phyloP scores from a whole-genome alignment of 768 basidiomycete species.

The Cystofilobasidium macerans region DNA sequence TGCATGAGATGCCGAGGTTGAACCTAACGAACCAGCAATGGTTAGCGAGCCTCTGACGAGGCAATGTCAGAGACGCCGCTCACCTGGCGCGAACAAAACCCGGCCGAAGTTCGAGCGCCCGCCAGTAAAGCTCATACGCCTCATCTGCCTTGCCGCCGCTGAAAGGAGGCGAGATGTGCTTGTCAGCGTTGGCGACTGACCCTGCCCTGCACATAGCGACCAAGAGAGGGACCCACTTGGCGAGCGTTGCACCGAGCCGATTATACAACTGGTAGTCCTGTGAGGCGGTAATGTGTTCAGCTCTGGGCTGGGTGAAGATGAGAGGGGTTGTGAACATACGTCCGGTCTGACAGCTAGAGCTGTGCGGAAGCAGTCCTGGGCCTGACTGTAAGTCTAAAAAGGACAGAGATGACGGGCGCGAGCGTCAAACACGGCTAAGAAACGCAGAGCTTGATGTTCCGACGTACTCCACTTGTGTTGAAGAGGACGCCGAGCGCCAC shows the following conservation, averaged over 20 bases:
- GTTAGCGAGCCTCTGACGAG: not conserved
- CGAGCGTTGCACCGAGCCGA: constrained; percentile 85
- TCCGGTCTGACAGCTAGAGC: constrained; percentile 79
- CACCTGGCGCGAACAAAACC: constrained; percentile 76
- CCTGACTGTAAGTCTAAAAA: constrained; percentile 74
- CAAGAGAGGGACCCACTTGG: constrained; percentile 44
- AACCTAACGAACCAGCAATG: constrained; percentile 47
- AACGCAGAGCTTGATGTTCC: constrained; percentile 15
- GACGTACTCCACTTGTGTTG: constrained; percentile 72
- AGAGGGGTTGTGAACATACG: constrained; percentile 42
- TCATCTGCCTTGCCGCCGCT: constrained; percentile 55
- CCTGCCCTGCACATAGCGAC: not conserved
- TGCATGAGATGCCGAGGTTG: constrained; percentile 85
- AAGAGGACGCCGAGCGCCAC: constrained; percentile 85
- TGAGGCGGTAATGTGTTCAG: not conserved
- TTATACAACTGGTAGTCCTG: constrained; percentile 91
- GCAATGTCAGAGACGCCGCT: not conserved
- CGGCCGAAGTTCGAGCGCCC: constrained; percentile 76
- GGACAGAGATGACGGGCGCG: not conserved
- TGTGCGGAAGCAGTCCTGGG: constrained; percentile 83
- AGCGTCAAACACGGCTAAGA: not conserved
- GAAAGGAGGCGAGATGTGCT: not conserved
- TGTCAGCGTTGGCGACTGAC: not conserved
- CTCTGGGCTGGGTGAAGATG: not conserved
- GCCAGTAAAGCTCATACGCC: constrained; percentile 77